Evolutionary conservation across 2,329 filamentous ascomycete genomes (phyloP), one percentile per base, ranked within the genome.

Genomic region (Colletotrichum ledebouriae): DNA sequence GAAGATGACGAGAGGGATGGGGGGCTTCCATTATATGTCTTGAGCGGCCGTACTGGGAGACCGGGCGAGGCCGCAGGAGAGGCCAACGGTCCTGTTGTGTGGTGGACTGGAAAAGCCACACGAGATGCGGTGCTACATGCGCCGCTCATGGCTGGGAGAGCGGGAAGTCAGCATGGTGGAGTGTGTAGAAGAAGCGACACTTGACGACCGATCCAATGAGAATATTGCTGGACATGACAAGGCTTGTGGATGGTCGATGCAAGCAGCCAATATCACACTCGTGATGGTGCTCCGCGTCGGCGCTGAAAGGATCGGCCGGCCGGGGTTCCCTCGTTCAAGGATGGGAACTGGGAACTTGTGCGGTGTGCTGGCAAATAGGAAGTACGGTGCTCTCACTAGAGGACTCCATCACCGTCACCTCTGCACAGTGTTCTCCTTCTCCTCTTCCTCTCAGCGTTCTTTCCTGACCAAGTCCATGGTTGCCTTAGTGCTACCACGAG

Each of bases 1-100:
- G 76, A 75, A 73, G 79, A 80, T 80, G 76, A 76, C 75, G 77
- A 75, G 73, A 75, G 76, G 74, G 75, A 74, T 75, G 50, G 68
- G 74, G 73, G 75, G 76, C 83, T 83, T 39, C 79, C 76, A 61
- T 71, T 71, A 71, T 71, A 71, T 71, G 70, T 42, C 42, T 60
- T 56, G 64, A 63, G 56, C 47, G 66, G 55, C 66, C 66, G 55
- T 47, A 33, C 61, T 50, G 17, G 33, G 66, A 66, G 66, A 55
- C 66, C 66, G 56, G 39, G 34, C 34, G 47, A 59, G 65, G 66
- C 66, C 66, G 39, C 56, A 33, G 29, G 47, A 55, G 59, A 55
- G 47, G 57, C 63, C 58, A 61, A 56, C 61, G 17, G 42, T 22
- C 39, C 53, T 34, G 22, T 65, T 34, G 50, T 44, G 53, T 53